Percentiles rank a stretch among this genome's conserved stretches.
Evolutionary conservation across 768 basidiomycete species (phyloP).

Genomic region (Macrocybe gigantea): DNA sequence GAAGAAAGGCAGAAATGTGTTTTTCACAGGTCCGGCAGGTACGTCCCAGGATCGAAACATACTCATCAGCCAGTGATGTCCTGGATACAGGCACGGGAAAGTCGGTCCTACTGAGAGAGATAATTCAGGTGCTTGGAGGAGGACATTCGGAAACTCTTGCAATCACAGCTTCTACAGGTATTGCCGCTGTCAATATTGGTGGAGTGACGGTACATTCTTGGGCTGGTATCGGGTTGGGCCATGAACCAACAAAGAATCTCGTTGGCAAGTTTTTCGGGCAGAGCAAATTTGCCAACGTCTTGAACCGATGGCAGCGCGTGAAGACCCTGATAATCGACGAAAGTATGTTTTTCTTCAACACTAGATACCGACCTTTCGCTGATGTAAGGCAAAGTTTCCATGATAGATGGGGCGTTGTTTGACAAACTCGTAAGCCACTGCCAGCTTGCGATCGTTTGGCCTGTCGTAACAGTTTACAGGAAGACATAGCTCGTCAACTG

Average conservation of each 20-base stretch:
- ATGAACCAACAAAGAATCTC: conserved; percentile 45
- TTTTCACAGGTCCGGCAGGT: conserved; percentile 88
- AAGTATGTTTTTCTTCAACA: conserved; percentile 37
- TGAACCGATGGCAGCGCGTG: conserved; percentile 57
- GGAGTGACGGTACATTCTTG: conserved; percentile 78
- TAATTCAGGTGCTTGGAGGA: conserved; percentile 46
- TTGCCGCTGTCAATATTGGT: conserved; percentile 79
- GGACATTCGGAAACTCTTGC: conserved; percentile 34
- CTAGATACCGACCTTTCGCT: neutral
- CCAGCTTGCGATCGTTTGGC: neutral
- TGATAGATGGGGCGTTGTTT: conserved; percentile 78
- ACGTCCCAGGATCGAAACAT: conserved; percentile 4
- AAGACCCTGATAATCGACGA: conserved; percentile 80
- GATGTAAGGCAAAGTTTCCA: conserved; percentile 59
- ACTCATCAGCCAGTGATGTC: neutral
- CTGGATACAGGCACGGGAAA: conserved; percentile 63
- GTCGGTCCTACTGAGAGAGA: conserved; percentile 72
- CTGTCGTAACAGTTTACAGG: conserved; percentile 36
- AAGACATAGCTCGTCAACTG: conserved; percentile 54
- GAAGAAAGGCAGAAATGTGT: conserved; percentile 57
- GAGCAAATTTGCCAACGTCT: conserved; percentile 27
- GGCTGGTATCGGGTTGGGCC: conserved; percentile 77
- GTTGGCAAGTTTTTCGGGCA: conserved; percentile 48
- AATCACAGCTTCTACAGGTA: conserved; percentile 77
- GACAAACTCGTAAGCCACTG: conserved; percentile 62